Evolutionary conservation across 2,329 filamentous ascomycete species (phyloP), one percentile per base, ranked within the genome.

Genomic region (Dryadomyces quercivorus): DNA sequence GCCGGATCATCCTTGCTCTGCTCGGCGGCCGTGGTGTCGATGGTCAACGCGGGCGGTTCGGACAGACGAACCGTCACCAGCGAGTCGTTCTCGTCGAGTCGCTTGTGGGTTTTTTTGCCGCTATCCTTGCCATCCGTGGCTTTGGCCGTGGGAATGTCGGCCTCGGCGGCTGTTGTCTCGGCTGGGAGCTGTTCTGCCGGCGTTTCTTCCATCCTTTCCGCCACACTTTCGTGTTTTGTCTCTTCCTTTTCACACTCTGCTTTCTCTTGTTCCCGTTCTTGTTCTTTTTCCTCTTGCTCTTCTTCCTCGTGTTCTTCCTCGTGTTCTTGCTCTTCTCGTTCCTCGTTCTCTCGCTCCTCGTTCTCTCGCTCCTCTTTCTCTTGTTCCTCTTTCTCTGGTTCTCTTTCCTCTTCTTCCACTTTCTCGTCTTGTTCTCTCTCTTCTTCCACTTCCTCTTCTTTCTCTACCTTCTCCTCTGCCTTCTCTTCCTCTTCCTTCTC

Each of bases 41-140:
- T 55, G 1, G 60, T 61, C 34, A 69, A 59, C 12, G 59, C 57
- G 1, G 73, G 62, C 53, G 71, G 66, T 61, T 84, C 81, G 2
- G 82, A 85, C 47, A 86, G 72, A 44, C 81, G 75, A 18, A 86
- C 81, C 3, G 82, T 85, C 21, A 85, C 80, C 72, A 86, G 82
- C 1, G 82, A 86, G 65, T 85, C 81, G 59, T 72, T 70, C 8
- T 67, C 65, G 22, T 51, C 54, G 9, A 57, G 9, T 54, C 43
- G 15, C 18, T 20, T 20, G 18, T 34, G 22, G 16, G 3, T n/a
- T 5, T 18, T 18, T 36, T 8, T 22, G 31, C 22, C 3, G n/a
- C 46, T 16, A n/a, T 46, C 18, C 18, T 13, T 7, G 6, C 44
- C 12, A 10, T 42, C 38, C 12, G 38, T 5, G 10, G 38, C 38